These are phyloP conservation scores for Ilyonectria robusta DNA, from an alignment of 2,329 filamentous ascomycete genomes.

Conservation along the genomic window DNA sequence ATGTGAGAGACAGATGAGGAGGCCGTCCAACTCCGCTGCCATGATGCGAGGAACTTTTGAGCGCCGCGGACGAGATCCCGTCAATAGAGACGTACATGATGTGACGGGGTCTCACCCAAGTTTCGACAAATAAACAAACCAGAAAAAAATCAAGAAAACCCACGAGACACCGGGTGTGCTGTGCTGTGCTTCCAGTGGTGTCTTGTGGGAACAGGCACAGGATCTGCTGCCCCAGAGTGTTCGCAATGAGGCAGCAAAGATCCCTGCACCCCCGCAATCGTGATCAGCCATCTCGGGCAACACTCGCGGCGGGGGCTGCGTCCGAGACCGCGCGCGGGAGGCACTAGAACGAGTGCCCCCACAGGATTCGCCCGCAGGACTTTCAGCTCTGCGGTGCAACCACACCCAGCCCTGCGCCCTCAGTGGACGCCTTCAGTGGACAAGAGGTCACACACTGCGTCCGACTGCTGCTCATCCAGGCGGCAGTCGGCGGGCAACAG, in stretches of 20 bases:
- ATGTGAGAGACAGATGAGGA: slow-evolving; percentile 12
- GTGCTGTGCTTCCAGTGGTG: slow-evolving; percentile 39
- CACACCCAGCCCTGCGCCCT: slow-evolving; percentile 15
- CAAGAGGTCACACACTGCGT: slow-evolving; percentile 16
- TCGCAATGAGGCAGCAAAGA: slow-evolving; percentile 23
- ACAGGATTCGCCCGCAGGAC: slow-evolving; percentile 17
- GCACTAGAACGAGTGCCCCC: slow-evolving; percentile 21
- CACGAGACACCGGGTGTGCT: slow-evolving; percentile 29
- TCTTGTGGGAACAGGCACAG: slow-evolving; percentile 20
- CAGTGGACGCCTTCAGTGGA: slow-evolving; percentile 7
- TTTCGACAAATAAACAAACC: slow-evolving; percentile 13
- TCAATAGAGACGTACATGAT: slow-evolving; percentile 6
- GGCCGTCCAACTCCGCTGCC: slow-evolving; percentile 39
- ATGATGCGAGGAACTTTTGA: slow-evolving; percentile 45
- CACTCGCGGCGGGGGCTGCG: slow-evolving; percentile 33
- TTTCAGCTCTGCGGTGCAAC: slow-evolving; percentile 24
- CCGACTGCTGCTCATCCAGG: slow-evolving; percentile 8
- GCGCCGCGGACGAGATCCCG: slow-evolving; percentile 38
- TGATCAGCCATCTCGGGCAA: slow-evolving; percentile 39
- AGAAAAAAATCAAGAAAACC: slow-evolving; percentile 23
- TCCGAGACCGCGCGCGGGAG: slow-evolving; percentile 33
- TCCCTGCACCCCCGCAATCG: slow-evolving; percentile 48
- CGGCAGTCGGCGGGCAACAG: background rate
- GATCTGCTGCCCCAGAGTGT: slow-evolving; percentile 19
- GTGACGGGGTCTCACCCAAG: slow-evolving; percentile 24